Evolutionary conservation across 352 stramenopile genomes (phyloP).

Genomic region (Globisporangium takayamanum): DNA sequence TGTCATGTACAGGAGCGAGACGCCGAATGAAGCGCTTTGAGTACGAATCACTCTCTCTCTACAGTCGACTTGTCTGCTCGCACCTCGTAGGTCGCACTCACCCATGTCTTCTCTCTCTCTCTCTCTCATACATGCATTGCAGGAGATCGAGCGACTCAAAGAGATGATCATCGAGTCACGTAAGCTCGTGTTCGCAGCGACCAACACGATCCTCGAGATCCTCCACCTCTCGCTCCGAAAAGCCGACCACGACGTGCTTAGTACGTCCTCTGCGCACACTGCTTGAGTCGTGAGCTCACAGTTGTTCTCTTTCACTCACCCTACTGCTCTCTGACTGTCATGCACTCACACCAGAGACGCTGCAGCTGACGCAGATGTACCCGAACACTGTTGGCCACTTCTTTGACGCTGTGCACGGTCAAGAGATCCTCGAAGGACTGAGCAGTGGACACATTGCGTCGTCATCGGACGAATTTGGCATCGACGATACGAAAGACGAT

Average conservation of each 20-base stretch:
- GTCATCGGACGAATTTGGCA: constrained; percentile 31
- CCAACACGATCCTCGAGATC: constrained; percentile 51
- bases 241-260: constrained; percentile 45
- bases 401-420: constrained; percentile 48
- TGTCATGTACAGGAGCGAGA: constrained; percentile 25
- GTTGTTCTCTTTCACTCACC: not conserved
- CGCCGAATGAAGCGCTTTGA: constrained; percentile 35
- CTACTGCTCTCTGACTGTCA: not conserved
- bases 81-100: too few species aligned
- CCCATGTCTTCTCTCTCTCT: not conserved
- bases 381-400: constrained; percentile 44
- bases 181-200: constrained; percentile 53
- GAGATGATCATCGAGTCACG: constrained; percentile 45
- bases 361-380: constrained; percentile 62
- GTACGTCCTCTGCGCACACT: constrained; percentile 18
- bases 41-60: constrained; percentile 1
- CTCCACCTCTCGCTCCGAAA: constrained; percentile 53
- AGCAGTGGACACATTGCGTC: constrained; percentile 47
- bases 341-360: constrained; percentile 25
- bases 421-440: constrained; percentile 47
- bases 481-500: constrained; percentile 40
- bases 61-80: too few species aligned
- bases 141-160: constrained; percentile 60
- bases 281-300: not conserved
- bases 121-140: not conserved